These are phyloP conservation scores for Ceratobasidium sp. DNA, from an alignment of 1,284 basidiomycete genomes.

Conservation along the genomic window DNA sequence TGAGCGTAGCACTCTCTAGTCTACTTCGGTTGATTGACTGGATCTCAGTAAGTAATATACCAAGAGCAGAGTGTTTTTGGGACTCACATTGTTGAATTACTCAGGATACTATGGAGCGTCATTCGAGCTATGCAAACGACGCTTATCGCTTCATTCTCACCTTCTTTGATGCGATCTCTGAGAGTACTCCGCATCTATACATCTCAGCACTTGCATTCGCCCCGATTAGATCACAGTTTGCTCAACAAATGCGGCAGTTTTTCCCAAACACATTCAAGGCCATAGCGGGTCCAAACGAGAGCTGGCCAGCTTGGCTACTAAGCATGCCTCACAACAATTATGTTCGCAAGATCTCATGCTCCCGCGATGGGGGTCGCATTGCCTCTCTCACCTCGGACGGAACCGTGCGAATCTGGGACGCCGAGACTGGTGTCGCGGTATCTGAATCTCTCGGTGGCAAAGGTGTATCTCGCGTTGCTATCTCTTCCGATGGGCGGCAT, in stretches of 20 bases:
- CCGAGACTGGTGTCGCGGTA: neutral
- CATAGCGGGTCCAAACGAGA: neutral
- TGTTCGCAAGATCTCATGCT: slow-evolving; percentile 28
- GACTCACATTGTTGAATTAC: neutral
- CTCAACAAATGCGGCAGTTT: neutral
- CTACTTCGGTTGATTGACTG: neutral
- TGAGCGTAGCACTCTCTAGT: neutral
- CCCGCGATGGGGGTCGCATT: neutral
- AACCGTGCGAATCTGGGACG: slow-evolving; percentile 19
- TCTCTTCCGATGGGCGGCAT: slow-evolving; percentile 34
- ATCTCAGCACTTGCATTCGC: slow-evolving; percentile 37
- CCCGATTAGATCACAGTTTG: neutral
- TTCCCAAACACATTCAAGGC: slow-evolving; percentile 4
- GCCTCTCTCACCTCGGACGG: neutral
- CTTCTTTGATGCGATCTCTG: slow-evolving; percentile 26
- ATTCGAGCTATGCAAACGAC: neutral
- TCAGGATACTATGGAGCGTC: neutral
- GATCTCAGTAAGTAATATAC: neutral
- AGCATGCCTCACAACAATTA: neutral
- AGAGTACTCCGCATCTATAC: slow-evolving; percentile 36
- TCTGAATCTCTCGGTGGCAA: slow-evolving; percentile 11
- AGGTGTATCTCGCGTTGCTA: neutral
- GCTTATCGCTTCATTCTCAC: slow-evolving; percentile 9
- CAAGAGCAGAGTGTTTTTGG: too few species aligned
- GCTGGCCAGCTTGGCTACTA: neutral